Conservation (phyloP, 306 rosid genomes). For the Rosa multiflora region DNA sequence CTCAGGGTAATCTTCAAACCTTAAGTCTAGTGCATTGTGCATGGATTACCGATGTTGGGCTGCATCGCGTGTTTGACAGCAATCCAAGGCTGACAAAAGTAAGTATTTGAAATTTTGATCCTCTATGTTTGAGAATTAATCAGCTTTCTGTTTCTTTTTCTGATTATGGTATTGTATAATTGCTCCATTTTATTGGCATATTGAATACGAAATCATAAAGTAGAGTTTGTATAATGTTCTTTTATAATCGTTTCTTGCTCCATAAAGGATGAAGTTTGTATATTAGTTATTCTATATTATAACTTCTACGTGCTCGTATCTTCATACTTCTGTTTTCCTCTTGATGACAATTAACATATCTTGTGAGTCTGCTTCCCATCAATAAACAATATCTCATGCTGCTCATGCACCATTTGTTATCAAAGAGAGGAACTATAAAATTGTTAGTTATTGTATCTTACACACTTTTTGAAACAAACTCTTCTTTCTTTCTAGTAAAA, state of each 20-base stretch:
- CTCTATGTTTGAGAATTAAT: conserved; percentile 7
- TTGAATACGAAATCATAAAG: background rate
- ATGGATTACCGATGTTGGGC: conserved; percentile 52
- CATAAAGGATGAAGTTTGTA: background rate
- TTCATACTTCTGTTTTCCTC: background rate
- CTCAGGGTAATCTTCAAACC: conserved; percentile 59
- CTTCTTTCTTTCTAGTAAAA: background rate
- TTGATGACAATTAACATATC: background rate
- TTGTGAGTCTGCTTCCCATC: background rate
- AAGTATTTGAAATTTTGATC: conserved; percentile 16
- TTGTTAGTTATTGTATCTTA: background rate
- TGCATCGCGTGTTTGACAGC: conserved; percentile 45
- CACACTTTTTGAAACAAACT: background rate
- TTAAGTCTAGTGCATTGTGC: conserved; percentile 49
- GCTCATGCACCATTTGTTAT: background rate
- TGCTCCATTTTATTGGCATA: background rate
- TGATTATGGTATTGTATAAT: background rate
- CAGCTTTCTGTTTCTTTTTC: no score
- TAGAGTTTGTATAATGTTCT: background rate
- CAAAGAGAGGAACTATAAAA: background rate
- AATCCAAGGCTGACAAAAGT: conserved; percentile 63
- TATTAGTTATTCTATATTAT: no score
- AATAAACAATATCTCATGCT: background rate
- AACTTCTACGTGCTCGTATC: background rate
- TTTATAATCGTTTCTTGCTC: background rate